These are phyloP conservation scores for Podila verticillata DNA, from an alignment of 192 early-diverging fungal genomes.

Conservation along the genomic window DNA sequence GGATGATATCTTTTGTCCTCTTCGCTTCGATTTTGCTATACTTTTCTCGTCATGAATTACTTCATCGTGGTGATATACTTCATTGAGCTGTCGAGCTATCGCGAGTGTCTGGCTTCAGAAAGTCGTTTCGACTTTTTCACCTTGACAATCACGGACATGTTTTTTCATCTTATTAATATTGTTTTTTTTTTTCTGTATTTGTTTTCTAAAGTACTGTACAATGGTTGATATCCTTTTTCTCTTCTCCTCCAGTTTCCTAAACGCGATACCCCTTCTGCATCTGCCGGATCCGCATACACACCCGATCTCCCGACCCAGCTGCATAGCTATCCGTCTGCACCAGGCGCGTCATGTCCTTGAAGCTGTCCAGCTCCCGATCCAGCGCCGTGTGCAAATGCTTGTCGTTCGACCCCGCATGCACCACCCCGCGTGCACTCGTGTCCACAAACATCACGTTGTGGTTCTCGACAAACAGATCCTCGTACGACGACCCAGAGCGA, in stretches of 20 bases:
- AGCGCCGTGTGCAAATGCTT: constrained; percentile 17
- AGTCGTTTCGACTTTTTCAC: too few species aligned
- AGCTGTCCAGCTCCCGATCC: neutral
- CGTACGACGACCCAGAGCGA: constrained; percentile 8
- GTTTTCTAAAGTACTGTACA: too few species aligned
- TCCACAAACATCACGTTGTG: constrained; percentile 37
- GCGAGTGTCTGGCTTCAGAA: too few species aligned
- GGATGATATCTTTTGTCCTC: neutral
- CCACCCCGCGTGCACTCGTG: constrained; percentile 8
- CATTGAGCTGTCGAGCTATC: too few species aligned
- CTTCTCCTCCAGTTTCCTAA: neutral
- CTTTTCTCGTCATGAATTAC: too few species aligned
- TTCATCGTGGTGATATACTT: too few species aligned
- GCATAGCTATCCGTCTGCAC: constrained; percentile 39
- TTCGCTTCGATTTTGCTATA: too few species aligned
- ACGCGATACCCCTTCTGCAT: constrained; percentile 24
- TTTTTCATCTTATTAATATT: too few species aligned
- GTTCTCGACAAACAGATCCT: constrained; percentile 30
- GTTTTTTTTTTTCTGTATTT: too few species aligned
- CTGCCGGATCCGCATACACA: constrained; percentile 23
- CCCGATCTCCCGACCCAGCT: constrained; percentile 25
- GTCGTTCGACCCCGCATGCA: constrained; percentile 23
- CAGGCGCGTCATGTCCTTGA: constrained; percentile 16
- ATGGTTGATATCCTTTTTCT: too few species aligned
- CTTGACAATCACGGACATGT: too few species aligned